Evolutionary conservation across 495 filamentous ascomycete species (phyloP).

Genomic region (Talaromyces proteolyticus): DNA sequence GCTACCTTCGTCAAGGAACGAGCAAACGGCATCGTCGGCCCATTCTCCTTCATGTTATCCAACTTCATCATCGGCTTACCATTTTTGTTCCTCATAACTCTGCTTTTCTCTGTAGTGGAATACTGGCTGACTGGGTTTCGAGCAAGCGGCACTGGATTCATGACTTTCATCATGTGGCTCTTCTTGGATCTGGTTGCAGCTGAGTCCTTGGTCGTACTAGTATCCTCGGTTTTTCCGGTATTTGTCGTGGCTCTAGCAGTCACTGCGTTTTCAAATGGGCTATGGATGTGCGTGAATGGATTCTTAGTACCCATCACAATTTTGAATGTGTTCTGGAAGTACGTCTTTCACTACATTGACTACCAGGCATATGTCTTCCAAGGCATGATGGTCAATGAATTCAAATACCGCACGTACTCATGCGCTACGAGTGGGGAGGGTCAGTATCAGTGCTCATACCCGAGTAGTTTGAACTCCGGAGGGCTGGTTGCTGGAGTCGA

Average conservation of each 20-base stretch:
- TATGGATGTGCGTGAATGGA: conserved; percentile 81
- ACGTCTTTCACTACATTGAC: conserved; percentile 80
- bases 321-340: conserved; percentile 77
- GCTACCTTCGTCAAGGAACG: conserved; percentile 69
- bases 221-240: conserved; percentile 65
- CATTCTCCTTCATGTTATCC: conserved; percentile 62
- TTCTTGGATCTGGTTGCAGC: conserved; percentile 79
- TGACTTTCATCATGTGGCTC: conserved; percentile 78
- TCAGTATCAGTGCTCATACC: conserved; percentile 73
- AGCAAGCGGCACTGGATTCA: conserved; percentile 58
- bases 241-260: conserved; percentile 74
- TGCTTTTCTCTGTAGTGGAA: conserved; percentile 66
- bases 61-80: conserved; percentile 81
- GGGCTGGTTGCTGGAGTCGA: conserved; percentile 63
- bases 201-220: conserved; percentile 72
- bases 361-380: conserved; percentile 83
- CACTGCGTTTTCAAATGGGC: conserved; percentile 74
- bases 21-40: conserved; percentile 74
- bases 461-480: conserved; percentile 51
- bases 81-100: conserved; percentile 68
- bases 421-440: conserved; percentile 46
- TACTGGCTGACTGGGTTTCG: conserved; percentile 81
- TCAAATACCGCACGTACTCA: conserved; percentile 51
- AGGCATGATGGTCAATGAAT: conserved; percentile 89
- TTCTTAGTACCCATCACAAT: conserved; percentile 68